A percentile compares a stretch with the other conserved stretches of the same genome.
Conservation (phyloP, 169 alveolate genomes). For the Plasmodium gonderi region DNA sequence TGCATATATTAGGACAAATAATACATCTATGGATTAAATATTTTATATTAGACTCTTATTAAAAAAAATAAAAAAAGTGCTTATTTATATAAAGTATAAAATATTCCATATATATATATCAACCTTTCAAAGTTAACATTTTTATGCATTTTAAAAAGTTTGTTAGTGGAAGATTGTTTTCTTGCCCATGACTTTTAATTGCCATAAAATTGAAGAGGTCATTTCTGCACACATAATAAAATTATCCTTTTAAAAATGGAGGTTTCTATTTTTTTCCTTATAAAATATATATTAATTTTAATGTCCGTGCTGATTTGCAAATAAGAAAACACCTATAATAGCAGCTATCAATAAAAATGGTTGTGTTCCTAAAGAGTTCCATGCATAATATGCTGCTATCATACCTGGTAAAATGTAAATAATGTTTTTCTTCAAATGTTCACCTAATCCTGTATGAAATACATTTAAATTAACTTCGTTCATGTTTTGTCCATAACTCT, state of each 20-base stretch:
- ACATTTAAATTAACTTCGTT: background rate
- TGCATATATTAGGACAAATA: background rate
- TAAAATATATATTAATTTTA: background rate
- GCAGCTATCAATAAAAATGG: background rate
- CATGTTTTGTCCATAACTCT: background rate
- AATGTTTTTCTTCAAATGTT: background rate
- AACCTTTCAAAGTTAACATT: background rate
- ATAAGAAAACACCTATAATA: conserved; percentile 4
- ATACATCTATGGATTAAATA: background rate
- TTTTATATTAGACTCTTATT: background rate
- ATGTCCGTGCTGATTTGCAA: background rate
- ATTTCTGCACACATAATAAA: background rate
- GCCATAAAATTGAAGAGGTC: background rate
- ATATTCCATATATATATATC: background rate
- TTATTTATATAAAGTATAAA: background rate
- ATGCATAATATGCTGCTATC: conserved; percentile 10
- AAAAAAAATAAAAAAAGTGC: background rate
- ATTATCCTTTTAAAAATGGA: background rate
- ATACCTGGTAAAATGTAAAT: background rate
- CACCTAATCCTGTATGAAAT: background rate
- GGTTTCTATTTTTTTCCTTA: background rate
- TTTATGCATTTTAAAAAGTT: background rate
- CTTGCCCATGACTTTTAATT: background rate
- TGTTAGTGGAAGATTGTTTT: background rate
- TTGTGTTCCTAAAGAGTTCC: conserved; percentile 7